phyloP scores from a whole-genome alignment of 768 basidiomycete genomes.

The Boletus rubroflammeus region DNA sequence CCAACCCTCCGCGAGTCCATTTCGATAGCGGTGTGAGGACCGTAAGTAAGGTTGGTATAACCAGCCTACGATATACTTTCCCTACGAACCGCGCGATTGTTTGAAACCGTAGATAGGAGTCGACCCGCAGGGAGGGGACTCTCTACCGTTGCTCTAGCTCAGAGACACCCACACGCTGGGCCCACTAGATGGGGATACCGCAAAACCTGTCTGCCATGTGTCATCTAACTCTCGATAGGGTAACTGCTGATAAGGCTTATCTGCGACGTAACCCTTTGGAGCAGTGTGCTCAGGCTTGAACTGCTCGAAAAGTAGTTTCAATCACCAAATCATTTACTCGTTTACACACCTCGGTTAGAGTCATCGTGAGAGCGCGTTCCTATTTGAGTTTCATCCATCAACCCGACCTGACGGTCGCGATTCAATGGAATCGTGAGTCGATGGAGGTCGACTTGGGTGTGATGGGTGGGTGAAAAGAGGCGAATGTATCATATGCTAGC shows the following conservation, averaged over 20 bases:
- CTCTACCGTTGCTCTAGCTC: not conserved
- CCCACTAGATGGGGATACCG: not conserved
- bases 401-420: no score
- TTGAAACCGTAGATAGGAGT: no score
- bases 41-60: not conserved
- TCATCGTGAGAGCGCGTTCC: no score
- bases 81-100: no score
- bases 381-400: no score
- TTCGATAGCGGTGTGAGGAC: not conserved
- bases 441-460: no score
- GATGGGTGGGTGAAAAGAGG: no score
- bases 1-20: slow-evolving; percentile 1
- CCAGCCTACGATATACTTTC: no score
- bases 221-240: not conserved
- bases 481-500: no score
- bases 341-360: no score
- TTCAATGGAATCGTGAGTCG: no score
- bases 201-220: not conserved
- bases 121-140: not conserved
- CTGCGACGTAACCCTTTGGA: not conserved
- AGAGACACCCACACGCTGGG: not conserved
- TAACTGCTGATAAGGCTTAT: not conserved
- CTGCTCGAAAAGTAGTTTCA: not conserved
- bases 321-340: no score
- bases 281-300: not conserved